Evolutionary conservation across 305 asterid species (phyloP).

Genomic region (Rubia balearica): DNA sequence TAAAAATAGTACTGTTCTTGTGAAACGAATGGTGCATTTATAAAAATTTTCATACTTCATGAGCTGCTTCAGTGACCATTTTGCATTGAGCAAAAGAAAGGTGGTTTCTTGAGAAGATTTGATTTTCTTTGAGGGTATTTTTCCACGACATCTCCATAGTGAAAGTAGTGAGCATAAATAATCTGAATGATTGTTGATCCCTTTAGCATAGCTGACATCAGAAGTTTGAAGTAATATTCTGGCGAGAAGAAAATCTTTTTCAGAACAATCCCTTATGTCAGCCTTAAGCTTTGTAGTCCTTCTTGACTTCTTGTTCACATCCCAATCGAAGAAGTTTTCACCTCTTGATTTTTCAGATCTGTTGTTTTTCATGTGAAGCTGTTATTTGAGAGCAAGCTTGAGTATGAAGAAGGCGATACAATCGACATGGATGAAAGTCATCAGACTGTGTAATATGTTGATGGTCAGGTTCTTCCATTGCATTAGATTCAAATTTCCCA

Average conservation of each 20-base stretch:
- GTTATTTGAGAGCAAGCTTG: neutral
- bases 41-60: neutral
- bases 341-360: neutral
- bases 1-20: neutral
- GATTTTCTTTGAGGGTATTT: neutral
- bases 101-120: neutral
- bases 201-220: neutral
- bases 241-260: neutral
- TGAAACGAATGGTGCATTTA: neutral
- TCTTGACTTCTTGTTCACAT: neutral
- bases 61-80: neutral
- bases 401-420: slow-evolving; percentile 38
- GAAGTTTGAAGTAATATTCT: neutral
- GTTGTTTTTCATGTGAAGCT: neutral
- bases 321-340: neutral
- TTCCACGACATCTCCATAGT: neutral
- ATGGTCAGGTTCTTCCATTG: slow-evolving; percentile 30
- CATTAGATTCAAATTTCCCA: neutral
- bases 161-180: neutral
- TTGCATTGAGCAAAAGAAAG: neutral
- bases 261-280: neutral
- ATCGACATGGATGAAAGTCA: slow-evolving; percentile 33
- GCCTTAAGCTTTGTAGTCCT: neutral
- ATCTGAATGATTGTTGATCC: slow-evolving; percentile 6
- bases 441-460: slow-evolving; percentile 34